A percentile compares a stretch with the other conserved stretches of the same genome.
Conservation (phyloP, 2,329 filamentous ascomycete genomes). For the Aspergillus eucalypticola region DNA sequence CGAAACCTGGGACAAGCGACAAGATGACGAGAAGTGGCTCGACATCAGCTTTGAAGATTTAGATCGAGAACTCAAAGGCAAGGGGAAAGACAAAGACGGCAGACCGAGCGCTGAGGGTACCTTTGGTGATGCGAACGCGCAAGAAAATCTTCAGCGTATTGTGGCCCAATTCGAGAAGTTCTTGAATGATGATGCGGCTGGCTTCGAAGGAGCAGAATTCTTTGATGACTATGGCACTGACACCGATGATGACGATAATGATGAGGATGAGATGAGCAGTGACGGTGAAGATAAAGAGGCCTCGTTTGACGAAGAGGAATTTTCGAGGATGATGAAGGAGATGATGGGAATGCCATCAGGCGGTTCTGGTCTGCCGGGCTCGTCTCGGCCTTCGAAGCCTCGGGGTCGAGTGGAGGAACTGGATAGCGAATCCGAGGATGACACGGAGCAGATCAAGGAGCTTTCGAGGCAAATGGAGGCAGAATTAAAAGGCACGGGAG, state of each 20-base stretch:
- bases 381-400: slow-evolving; percentile 23
- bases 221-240: slow-evolving; percentile 69
- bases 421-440: slow-evolving; percentile 54
- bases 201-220: slow-evolving; percentile 73
- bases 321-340: slow-evolving; percentile 83
- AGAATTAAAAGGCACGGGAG: slow-evolving; percentile 49
- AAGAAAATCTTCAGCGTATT: slow-evolving; percentile 75
- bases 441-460: slow-evolving; percentile 58
- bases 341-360: slow-evolving; percentile 73
- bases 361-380: slow-evolving; percentile 30
- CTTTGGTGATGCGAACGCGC: slow-evolving; percentile 49
- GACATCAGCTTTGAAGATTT: slow-evolving; percentile 90
- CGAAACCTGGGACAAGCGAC: slow-evolving; percentile 63
- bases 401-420: slow-evolving; percentile 48
- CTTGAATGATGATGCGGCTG: slow-evolving; percentile 80
- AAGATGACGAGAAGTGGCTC: slow-evolving; percentile 88
- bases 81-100: slow-evolving; percentile 43
- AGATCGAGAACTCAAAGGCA: slow-evolving; percentile 71
- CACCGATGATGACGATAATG: slow-evolving; percentile 55
- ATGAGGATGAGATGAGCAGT: slow-evolving; percentile 57
- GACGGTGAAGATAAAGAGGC: slow-evolving; percentile 73
- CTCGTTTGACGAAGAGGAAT: slow-evolving; percentile 81
- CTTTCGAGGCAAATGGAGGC: slow-evolving; percentile 49
- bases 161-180: slow-evolving; percentile 93
- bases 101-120: slow-evolving; percentile 26